Evolutionary conservation across 768 basidiomycete genomes (phyloP).

Genomic region (Sporobolomyces phaffii): DNA sequence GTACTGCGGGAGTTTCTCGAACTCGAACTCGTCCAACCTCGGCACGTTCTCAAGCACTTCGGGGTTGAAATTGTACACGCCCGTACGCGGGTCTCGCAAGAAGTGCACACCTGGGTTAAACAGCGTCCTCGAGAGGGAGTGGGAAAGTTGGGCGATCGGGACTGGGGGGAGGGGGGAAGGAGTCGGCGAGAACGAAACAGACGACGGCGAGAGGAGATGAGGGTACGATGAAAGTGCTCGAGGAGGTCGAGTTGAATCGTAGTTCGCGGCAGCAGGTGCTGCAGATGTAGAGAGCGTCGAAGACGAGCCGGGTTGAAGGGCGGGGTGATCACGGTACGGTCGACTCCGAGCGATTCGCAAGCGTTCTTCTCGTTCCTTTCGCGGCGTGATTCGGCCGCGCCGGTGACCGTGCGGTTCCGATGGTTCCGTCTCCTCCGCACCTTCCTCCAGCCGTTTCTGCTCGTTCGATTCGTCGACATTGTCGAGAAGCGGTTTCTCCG

Average conservation of each 20-base stretch:
- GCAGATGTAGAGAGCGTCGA: too few relatives aligned
- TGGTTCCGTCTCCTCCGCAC: not conserved
- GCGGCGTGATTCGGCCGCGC: not conserved
- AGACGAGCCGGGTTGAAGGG: not conserved
- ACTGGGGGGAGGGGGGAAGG: constrained; percentile 6
- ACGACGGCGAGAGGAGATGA: not conserved
- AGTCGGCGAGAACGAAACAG: not conserved
- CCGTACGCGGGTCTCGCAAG: constrained; percentile 76
- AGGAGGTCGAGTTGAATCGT: not conserved
- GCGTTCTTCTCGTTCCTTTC: not conserved
- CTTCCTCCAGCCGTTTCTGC: not conserved
- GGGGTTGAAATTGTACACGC: constrained; percentile 71
- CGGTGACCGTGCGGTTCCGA: too few relatives aligned
- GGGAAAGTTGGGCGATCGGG: constrained; percentile 57
- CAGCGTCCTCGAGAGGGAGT: constrained; percentile 63
- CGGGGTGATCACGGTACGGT: constrained; percentile 11
- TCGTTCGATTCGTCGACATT: not conserved
- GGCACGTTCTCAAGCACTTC: constrained; percentile 68
- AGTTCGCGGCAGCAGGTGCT: not conserved
- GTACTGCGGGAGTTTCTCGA: constrained; percentile 67
- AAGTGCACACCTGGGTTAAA: constrained; percentile 80
- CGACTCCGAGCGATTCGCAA: not conserved
- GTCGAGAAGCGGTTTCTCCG: not conserved
- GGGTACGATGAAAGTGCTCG: constrained; percentile 25
- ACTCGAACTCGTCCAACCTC: constrained; percentile 73